Evolutionary conservation across 352 stramenopile genomes (phyloP).

Genomic region (Saprolegnia diclina): DNA sequence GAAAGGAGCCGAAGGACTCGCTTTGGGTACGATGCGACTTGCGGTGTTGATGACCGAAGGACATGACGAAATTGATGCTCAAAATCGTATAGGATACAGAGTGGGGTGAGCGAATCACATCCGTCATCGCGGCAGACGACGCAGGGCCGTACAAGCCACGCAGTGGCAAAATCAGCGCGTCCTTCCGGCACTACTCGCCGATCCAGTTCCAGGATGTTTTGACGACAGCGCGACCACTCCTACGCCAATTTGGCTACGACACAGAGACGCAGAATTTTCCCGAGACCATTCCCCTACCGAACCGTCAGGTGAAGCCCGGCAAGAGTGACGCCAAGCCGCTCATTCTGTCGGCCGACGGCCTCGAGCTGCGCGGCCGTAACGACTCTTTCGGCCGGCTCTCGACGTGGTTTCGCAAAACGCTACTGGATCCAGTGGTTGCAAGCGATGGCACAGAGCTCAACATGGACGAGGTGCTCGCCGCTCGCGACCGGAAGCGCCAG

Average conservation of each 20-base stretch:
- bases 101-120: constrained; percentile 64
- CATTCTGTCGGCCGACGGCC: constrained; percentile 49
- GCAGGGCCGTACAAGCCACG: constrained; percentile 74
- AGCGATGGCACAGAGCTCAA: constrained; percentile 76
- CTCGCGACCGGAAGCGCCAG: constrained; percentile 34
- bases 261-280: constrained; percentile 74
- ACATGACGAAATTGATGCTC: too few species aligned
- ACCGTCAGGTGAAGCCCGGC: constrained; percentile 74
- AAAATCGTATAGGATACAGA: constrained; percentile 35
- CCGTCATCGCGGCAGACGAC: constrained; percentile 51
- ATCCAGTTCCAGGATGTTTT: constrained; percentile 81
- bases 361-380: constrained; percentile 74
- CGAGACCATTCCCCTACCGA: constrained; percentile 54
- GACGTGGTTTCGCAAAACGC: constrained; percentile 70
- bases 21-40: constrained; percentile 7
- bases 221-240: constrained; percentile 63
- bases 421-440: constrained; percentile 71
- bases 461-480: constrained; percentile 70
- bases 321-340: constrained; percentile 42
- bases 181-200: constrained; percentile 75
- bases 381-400: constrained; percentile 72
- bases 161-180: constrained; percentile 79
- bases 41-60: constrained; percentile 47
- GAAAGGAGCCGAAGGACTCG: constrained; percentile 28
- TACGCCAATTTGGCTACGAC: constrained; percentile 84